Conservation (phyloP, 495 filamentous ascomycete genomes). For the Aspergillus ellipticus region DNA sequence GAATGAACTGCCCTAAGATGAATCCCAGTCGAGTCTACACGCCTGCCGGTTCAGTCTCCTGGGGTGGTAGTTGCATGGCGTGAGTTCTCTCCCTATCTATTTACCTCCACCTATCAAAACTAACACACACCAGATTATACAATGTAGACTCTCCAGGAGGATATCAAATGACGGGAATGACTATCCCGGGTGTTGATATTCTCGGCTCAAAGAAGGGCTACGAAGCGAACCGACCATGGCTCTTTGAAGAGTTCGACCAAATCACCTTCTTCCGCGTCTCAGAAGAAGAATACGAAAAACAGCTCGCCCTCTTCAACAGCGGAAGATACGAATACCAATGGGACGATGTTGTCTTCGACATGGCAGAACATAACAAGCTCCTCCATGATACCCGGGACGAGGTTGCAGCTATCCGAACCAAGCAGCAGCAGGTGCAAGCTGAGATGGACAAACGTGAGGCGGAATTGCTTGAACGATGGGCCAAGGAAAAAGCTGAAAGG, state of each 20-base stretch:
- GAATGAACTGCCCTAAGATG: constrained; percentile 54
- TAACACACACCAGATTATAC: constrained; percentile 33
- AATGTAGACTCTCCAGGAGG: constrained; percentile 58
- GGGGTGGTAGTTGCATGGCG: constrained; percentile 53
- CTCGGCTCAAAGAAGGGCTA: constrained; percentile 49
- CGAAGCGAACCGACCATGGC: constrained; percentile 42
- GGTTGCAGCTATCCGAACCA: constrained; percentile 35
- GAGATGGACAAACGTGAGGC: constrained; percentile 46
- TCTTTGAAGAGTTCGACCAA: constrained; percentile 56
- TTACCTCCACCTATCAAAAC: not conserved
- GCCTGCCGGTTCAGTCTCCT: constrained; percentile 49
- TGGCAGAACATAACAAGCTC: constrained; percentile 49
- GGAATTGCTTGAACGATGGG: constrained; percentile 41
- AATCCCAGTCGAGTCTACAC: constrained; percentile 59
- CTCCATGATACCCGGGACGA: constrained; percentile 38
- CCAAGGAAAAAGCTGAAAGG: constrained; percentile 43
- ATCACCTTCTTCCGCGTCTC: constrained; percentile 52
- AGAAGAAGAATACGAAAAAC: constrained; percentile 44
- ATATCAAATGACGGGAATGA: constrained; percentile 53
- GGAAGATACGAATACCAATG: constrained; percentile 49
- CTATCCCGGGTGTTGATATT: constrained; percentile 54
- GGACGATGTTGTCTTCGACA: constrained; percentile 47
- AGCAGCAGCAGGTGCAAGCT: constrained; percentile 41
- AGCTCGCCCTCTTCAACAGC: constrained; percentile 36
- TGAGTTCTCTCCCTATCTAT: constrained; percentile 2